Base-by-base conservation (phyloP, 257 asterid species). In the Salvia miltiorrhiza region DNA sequence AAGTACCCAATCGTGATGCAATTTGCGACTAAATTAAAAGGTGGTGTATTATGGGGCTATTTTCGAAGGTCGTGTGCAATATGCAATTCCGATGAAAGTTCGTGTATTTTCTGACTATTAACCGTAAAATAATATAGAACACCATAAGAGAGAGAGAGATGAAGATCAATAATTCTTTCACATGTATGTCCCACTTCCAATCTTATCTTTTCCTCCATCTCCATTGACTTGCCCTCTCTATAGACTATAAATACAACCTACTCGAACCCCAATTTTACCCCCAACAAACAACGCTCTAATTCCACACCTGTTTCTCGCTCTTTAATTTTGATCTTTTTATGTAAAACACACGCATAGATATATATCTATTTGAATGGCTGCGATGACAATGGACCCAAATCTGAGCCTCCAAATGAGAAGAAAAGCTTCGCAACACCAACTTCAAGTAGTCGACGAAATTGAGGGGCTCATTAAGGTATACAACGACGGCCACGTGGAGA, bases 401-500 rank as follows among this genome's bases (percentile, higher is more conserved):
- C 73, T 71, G 12, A 55, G 80, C 71, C 88, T 73, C 63, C 85
- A 75, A 78, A 68, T 71, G 74, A 72, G 20, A 79, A 73, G 73
- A 77, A 78, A 76, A 74, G 54, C 69, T 20, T 69, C 76, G 11
- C 77, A 72, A 16, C 79, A 67, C 7, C 41, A 75, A n/a, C 78
- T 65, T 4, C 40, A 63, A 17, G 19, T 85, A 10, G 56, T 65
- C 11, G 93, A 86, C 14, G 95, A 93, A 81, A 80, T 93, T 58
- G 88, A 81, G 11, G 95, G 92, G 54, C 81, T 90, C 1, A 84
- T 90, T 3, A 83, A 70, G 73, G 92, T 90, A 5, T 85, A 81
- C 82, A 81, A 81, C 62, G 92, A 88, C 41, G 96, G 97, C 3
- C 90, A 79, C 63, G 92, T 93, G 67, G 98, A 93, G 20, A 82